These are phyloP conservation scores for Chlamydomonas sphaeroides DNA, from an alignment of 139 green algal genomes.

Conservation along the genomic window DNA sequence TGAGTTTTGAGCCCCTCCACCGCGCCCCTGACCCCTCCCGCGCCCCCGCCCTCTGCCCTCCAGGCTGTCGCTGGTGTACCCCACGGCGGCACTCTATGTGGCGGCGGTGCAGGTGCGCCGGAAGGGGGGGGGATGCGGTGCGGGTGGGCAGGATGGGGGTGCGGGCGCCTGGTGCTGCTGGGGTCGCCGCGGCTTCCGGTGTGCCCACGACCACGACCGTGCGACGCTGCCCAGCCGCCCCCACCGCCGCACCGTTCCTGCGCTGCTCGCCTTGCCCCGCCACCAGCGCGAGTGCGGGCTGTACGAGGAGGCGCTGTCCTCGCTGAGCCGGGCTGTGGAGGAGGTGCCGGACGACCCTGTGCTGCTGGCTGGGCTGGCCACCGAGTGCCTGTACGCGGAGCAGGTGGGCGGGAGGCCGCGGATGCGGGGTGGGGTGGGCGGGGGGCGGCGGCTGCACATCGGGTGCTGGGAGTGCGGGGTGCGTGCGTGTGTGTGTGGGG, in stretches of 20 bases:
- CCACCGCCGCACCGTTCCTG: too few relatives aligned
- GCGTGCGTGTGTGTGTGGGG: too few relatives aligned
- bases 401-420: conserved; percentile 18
- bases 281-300: conserved; percentile 48
- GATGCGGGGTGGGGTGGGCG: too few relatives aligned
- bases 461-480: too few relatives aligned
- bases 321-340: conserved; percentile 38
- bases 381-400: conserved; percentile 52
- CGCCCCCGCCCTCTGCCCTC: background rate
- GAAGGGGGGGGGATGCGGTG: too few relatives aligned
- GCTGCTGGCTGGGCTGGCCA: conserved; percentile 54
- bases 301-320: conserved; percentile 40
- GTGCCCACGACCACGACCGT: too few relatives aligned
- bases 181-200: too few relatives aligned
- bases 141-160: too few relatives aligned
- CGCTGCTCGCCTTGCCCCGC: too few relatives aligned
- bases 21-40: background rate
- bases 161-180: too few relatives aligned
- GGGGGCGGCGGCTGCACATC: too few relatives aligned
- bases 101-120: conserved; percentile 43
- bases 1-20: background rate
- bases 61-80: conserved; percentile 34
- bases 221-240: too few relatives aligned
- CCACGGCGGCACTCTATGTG: conserved; percentile 44
- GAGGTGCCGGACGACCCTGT: background rate